Percentiles rank a stretch among this genome's conserved stretches.
phyloP scores from a whole-genome alignment of 1,284 basidiomycete species.

The Microbotryum intermedium region DNA sequence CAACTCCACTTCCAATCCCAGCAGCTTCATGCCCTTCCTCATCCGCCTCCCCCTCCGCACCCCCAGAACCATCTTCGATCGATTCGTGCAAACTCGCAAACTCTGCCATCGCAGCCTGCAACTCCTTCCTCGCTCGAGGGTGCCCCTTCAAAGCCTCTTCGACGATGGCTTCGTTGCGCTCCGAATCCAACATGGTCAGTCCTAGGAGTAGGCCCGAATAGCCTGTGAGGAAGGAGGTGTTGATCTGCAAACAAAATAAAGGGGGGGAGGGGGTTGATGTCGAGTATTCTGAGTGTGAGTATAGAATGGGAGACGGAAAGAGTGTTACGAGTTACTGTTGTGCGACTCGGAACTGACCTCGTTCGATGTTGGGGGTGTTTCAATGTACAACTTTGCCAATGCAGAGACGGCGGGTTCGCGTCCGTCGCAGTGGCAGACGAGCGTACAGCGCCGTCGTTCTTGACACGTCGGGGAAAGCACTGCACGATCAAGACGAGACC shows the following conservation, averaged over 20 bases:
- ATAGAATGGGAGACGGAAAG: too few species aligned
- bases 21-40: too few species aligned
- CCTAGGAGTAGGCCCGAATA: conserved; percentile 17
- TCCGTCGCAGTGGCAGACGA: conserved; percentile 2
- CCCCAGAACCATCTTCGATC: too few species aligned
- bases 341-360: not conserved
- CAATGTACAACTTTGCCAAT: conserved; percentile 1
- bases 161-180: conserved; percentile 9
- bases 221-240: conserved; percentile 11
- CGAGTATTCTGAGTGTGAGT: too few species aligned
- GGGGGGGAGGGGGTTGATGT: too few species aligned
- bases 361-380: conserved; percentile 11
- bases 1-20: too few species aligned
- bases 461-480: conserved; percentile 5
- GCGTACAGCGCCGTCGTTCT: conserved; percentile 3
- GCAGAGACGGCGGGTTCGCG: not conserved
- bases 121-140: too few species aligned
- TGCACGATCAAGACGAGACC: not conserved
- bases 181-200: conserved; percentile 7
- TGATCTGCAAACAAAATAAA: not conserved
- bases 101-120: too few species aligned
- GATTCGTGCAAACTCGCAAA: too few species aligned
- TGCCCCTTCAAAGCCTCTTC: too few species aligned
- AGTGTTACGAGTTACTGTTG: not conserved
- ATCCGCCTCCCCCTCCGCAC: too few species aligned